Evolutionary conservation across 2,329 filamentous ascomycete genomes (phyloP), one percentile per base, ranked within the genome.

Genomic region (Alternaria angustiovoidea): DNA sequence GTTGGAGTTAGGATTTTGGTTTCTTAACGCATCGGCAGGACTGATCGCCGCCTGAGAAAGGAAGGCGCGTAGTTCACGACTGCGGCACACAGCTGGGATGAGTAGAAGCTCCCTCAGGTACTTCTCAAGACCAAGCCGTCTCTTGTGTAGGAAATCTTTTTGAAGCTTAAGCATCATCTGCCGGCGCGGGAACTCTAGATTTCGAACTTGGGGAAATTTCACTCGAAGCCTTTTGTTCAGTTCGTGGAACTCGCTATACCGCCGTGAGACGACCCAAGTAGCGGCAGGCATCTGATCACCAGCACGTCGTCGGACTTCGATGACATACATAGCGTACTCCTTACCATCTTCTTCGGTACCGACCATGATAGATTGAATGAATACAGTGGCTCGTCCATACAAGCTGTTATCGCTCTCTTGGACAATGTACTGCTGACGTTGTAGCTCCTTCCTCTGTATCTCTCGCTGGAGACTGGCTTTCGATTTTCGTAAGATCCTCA

Each of bases 361-460:
- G 14, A 97, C 92, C 80, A 97, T 93, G 54, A 97, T 94, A 0
- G 92, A 92, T 73, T 95, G 95, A 75, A 99, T 97, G 69, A 87
- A 91, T 70, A 98, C 88, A 0, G 89, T 92, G 2, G 95, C 94
- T 18, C 94, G 91, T 2, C 95, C 95, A 72, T 96, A 98, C 24
- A 99, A 84, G 77, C 93, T 97, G 78, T 97, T 99, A 76, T 99
- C 96, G 74, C 93, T 97, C 79, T 99, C 95, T 79, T 99, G 95
- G 7, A 98, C 89, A 46, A 96, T 92, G 70, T 99, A 99, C 76
- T 99, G 96, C 78, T 97, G 95, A 53, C 94, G 87, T 76, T 99
- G 95, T 73, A 99, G 86, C 78, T 98, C 94, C 76, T 98, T 99
- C 34, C 94, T 89, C 57, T 93, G 88, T 55, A 98, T 93, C 78